Evolutionary conservation across 495 filamentous ascomycete species (phyloP).

Genomic region (Aspergillus cavernicola): DNA sequence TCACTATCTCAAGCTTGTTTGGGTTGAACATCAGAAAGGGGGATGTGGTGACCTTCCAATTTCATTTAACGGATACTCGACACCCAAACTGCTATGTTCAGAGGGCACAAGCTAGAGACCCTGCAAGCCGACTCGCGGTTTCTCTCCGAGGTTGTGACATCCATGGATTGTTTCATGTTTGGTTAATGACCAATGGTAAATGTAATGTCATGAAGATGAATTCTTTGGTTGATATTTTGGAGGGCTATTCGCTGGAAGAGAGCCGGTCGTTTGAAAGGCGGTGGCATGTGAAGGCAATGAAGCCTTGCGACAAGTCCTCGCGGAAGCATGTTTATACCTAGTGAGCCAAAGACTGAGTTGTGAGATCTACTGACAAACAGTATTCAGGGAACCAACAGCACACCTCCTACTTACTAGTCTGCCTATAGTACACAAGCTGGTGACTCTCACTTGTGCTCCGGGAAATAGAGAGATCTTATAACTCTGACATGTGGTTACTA

Average conservation of each 20-base stretch:
- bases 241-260: not conserved
- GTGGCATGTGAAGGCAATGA: not conserved
- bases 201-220: not conserved
- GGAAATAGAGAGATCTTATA: too few relatives aligned
- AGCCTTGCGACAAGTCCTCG: not conserved
- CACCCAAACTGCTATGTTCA: not conserved
- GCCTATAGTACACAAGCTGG: too few relatives aligned
- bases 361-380: too few relatives aligned
- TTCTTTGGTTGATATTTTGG: not conserved
- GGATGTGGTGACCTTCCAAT: not conserved
- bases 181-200: not conserved
- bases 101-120: slow-evolving; percentile 1
- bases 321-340: not conserved
- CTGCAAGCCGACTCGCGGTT: slow-evolving; percentile 11
- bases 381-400: too few relatives aligned
- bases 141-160: slow-evolving; percentile 7
- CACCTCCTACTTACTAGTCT: too few relatives aligned
- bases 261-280: not conserved
- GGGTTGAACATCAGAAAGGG: not conserved
- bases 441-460: too few relatives aligned
- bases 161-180: slow-evolving; percentile 11
- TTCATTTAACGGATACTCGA: not conserved
- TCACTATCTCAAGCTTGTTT: not conserved
- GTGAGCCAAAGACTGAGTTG: not conserved
- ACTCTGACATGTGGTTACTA: too few relatives aligned